phyloP scores from a whole-genome alignment of 129 eudicot species.

The Centella asiatica region DNA sequence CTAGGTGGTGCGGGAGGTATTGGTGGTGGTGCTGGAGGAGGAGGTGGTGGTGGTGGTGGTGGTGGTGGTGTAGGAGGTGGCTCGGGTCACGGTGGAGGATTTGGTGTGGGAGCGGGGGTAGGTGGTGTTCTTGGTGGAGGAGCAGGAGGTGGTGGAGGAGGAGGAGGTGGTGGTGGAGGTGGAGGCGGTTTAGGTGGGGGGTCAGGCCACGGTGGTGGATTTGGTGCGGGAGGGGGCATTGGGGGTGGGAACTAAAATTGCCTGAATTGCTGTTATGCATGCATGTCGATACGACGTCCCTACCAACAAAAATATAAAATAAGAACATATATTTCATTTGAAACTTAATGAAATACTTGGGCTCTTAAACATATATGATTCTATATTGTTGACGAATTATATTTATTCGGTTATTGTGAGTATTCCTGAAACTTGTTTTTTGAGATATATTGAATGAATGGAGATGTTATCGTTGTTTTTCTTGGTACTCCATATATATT shows the following conservation, averaged over 20 bases:
- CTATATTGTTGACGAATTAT: no score
- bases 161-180: constrained; percentile 15
- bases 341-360: no score
- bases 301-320: no score
- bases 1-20: constrained; percentile 37
- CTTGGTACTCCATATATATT: no score
- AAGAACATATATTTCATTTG: no score
- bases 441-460: no score
- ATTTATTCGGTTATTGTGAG: no score
- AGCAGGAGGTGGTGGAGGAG: constrained; percentile 15
- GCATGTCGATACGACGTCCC: no score
- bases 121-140: constrained; percentile 30
- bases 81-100: constrained; percentile 31
- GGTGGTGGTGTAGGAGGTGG: constrained; percentile 34
- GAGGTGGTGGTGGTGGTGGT: constrained; percentile 39
- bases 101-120: constrained; percentile 33
- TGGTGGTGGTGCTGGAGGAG: constrained; percentile 32
- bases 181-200: constrained; percentile 7
- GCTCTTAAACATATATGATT: no score
- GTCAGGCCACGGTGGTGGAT: background rate
- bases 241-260: background rate
- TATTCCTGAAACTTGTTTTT: no score
- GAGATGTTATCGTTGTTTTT: no score
- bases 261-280: no score
- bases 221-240: constrained; percentile 13